phyloP scores from a whole-genome alignment of 2,329 filamentous ascomycete species.

The Pezicula carpinea region DNA sequence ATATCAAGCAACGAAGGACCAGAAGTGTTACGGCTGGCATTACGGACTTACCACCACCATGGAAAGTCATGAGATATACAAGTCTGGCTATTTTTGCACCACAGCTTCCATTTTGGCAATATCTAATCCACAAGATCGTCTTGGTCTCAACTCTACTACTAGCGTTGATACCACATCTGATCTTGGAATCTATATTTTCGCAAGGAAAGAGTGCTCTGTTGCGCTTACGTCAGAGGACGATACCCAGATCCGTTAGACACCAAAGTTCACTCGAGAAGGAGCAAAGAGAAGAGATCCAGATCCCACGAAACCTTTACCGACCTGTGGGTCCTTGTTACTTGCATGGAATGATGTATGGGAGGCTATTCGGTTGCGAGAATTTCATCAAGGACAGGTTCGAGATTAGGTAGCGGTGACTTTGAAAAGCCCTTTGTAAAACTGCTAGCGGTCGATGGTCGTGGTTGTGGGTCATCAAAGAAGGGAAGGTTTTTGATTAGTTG shows the following conservation, averaged over 20 bases:
- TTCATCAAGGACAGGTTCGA: too few species aligned
- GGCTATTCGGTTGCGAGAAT: slow-evolving; percentile 2
- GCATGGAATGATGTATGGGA: slow-evolving; percentile 16
- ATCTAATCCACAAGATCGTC: neutral
- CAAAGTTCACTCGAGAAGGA: neutral
- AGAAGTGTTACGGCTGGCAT: too few species aligned
- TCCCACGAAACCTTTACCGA: neutral
- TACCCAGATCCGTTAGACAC: neutral
- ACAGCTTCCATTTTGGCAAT: too few species aligned
- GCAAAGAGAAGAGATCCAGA: too few species aligned
- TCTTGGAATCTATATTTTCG: neutral
- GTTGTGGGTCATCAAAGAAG: too few species aligned
- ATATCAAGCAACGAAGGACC: too few species aligned
- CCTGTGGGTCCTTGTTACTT: slow-evolving; percentile 14
- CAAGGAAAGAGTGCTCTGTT: too few species aligned
- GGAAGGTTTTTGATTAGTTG: too few species aligned
- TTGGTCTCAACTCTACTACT: neutral
- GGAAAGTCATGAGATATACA: neutral
- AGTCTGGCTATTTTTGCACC: neutral
- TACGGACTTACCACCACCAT: too few species aligned
- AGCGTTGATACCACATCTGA: neutral
- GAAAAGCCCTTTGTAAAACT: too few species aligned
- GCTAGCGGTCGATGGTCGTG: too few species aligned
- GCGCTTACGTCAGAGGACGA: neutral
- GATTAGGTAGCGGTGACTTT: too few species aligned